Evolutionary conservation across 306 rosid genomes (phyloP).

Genomic region (Fragaria ananassa): DNA sequence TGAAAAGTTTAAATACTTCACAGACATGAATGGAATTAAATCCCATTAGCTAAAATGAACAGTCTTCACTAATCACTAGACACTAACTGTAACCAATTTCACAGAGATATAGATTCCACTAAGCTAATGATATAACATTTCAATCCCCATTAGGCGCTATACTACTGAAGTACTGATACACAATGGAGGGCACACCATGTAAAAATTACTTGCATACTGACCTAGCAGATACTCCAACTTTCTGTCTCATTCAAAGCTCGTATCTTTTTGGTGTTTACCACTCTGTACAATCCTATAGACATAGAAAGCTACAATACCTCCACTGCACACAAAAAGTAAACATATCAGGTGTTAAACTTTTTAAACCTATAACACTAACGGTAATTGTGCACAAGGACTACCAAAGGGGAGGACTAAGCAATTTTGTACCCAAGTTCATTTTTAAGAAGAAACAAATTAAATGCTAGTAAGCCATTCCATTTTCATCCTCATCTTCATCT

Average conservation of each 20-base stretch:
- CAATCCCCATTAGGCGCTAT: background rate
- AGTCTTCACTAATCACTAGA: background rate
- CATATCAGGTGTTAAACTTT: constrained; percentile 12
- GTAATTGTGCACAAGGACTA: background rate
- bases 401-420: background rate
- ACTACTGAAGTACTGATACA: background rate
- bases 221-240: constrained; percentile 39
- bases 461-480: too few species aligned
- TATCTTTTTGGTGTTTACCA: constrained; percentile 35
- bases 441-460: background rate
- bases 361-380: background rate
- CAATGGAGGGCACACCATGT: background rate
- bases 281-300: constrained; percentile 53
- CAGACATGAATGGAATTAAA: background rate
- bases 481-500: background rate
- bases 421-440: constrained; percentile 1
- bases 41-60: background rate
- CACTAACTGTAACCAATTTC: background rate
- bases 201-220: constrained; percentile 20
- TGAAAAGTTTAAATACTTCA: background rate
- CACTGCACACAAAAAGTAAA: constrained; percentile 52
- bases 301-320: constrained; percentile 61
- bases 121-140: background rate
- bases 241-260: constrained; percentile 44
- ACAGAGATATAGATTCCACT: background rate